Evolutionary conservation across 495 filamentous ascomycete species (phyloP), one percentile per base, ranked within the genome.

Genomic region (Diplogelasinospora grovesii): DNA sequence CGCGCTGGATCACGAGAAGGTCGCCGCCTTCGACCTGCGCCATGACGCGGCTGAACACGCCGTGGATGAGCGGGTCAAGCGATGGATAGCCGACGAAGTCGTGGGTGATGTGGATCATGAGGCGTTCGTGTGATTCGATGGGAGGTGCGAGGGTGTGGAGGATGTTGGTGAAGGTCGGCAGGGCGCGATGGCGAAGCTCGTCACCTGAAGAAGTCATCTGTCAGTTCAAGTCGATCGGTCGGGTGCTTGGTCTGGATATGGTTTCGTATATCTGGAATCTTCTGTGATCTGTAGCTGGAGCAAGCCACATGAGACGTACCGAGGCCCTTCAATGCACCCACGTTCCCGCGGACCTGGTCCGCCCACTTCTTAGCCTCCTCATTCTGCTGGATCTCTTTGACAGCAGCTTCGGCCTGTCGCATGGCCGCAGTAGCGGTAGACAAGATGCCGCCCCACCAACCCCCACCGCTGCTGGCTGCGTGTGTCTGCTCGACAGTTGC

Each of bases 301-400:
- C 3, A 23, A 20, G 2, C 21, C n/a, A 22, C 27, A 16, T 34
- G 14, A 28, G n/a, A 56, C 71, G 39, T 77, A 96, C 92, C 85
- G 34, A 95, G 68, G 29, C 84, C 87, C 33, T 73, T 74, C 9
- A 98, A 59, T 22, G 79, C 85, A 22, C 83, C 85, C 15, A 94
- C 86, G 60, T 96, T 96, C 6, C 88, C 89, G 58, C 82, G 83
- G 27, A 97, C 85, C 57, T 96, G 90, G 43, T 89, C 83, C 5
- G 89, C 92, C 92, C 92, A 97, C 62, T 83, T 81, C 64, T 88
- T 86, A 27, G 89, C 92, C 59, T 98, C 92, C 63, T 98, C 89
- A 44, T 95, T 95, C 53, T 88, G 84, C 58, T 93, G 86, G 27
- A 97, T 88, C 57, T 95, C 88, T 56, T 94, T 94, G 34, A 94